phyloP scores from a whole-genome alignment of 352 stramenopile genomes.

The Globisporangium emineosum region DNA sequence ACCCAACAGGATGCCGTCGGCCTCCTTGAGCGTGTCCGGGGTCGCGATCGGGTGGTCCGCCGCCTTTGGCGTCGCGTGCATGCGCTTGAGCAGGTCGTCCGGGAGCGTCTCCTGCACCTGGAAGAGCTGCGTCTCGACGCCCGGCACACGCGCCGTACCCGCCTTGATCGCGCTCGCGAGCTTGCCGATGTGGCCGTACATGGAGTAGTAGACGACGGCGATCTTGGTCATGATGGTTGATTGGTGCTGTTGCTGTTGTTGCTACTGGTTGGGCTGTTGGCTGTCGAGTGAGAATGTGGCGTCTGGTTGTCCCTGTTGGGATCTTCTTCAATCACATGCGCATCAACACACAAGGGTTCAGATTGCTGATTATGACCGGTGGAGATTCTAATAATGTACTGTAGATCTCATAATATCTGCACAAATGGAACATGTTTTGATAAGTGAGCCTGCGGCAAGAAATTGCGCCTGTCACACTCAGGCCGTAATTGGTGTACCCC shows the following conservation, averaged over 20 bases:
- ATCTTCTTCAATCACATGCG: too few relatives aligned
- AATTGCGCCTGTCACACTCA: too few relatives aligned
- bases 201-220: conserved; percentile 78
- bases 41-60: conserved; percentile 49
- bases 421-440: too few relatives aligned
- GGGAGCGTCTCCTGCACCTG: conserved; percentile 78
- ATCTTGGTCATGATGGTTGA: conserved; percentile 43
- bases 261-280: too few relatives aligned
- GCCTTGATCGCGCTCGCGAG: conserved; percentile 64
- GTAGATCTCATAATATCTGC: too few relatives aligned
- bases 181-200: conserved; percentile 79
- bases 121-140: conserved; percentile 51
- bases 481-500: too few relatives aligned
- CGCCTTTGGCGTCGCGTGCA: conserved; percentile 63
- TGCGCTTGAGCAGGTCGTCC: conserved; percentile 64
- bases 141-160: conserved; percentile 49
- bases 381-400: too few relatives aligned
- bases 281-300: too few relatives aligned
- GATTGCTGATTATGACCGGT: too few relatives aligned
- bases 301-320: too few relatives aligned
- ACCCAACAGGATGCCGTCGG: conserved; percentile 83
- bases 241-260: conserved; percentile 10
- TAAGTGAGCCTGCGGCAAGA: too few relatives aligned
- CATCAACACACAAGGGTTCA: too few relatives aligned
- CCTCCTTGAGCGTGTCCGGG: conserved; percentile 52